phyloP scores from a whole-genome alignment of 495 filamentous ascomycete genomes.

The Penicillium subrubescens region DNA sequence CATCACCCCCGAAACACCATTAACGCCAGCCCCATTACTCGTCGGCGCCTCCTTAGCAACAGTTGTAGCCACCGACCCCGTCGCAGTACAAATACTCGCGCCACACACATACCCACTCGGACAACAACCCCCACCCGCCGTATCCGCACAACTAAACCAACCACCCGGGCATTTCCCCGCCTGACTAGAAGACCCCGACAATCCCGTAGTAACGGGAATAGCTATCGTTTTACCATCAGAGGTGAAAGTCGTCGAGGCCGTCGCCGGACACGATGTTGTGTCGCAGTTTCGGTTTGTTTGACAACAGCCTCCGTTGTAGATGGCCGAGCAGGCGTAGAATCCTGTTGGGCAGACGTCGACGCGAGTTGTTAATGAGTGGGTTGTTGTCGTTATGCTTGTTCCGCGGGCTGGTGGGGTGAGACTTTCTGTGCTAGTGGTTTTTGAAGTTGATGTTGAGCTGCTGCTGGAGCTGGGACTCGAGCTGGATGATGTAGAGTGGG shows the following conservation, averaged over 20 bases:
- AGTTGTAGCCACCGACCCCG: slow-evolving; percentile 45
- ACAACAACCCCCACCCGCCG: slow-evolving; percentile 74
- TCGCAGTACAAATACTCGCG: slow-evolving; percentile 63
- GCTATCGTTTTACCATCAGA: slow-evolving; percentile 67
- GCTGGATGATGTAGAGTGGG: slow-evolving; percentile 25
- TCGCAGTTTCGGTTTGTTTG: slow-evolving; percentile 82
- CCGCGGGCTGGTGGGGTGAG: slow-evolving; percentile 54
- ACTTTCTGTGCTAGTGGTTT: slow-evolving; percentile 16
- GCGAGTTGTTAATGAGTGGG: slow-evolving; percentile 26
- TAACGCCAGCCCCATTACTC: slow-evolving; percentile 3
- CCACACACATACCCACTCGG: slow-evolving; percentile 75
- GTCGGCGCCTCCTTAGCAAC: slow-evolving; percentile 59
- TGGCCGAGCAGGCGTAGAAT: slow-evolving; percentile 71
- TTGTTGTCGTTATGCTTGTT: slow-evolving; percentile 42
- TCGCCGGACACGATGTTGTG: slow-evolving; percentile 66
- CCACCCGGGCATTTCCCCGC: slow-evolving; percentile 66
- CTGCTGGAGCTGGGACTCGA: neutral
- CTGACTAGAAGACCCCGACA: slow-evolving; percentile 26
- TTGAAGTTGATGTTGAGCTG: neutral
- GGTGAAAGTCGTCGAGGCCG: slow-evolving; percentile 60
- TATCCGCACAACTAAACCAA: slow-evolving; percentile 75
- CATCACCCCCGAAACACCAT: neutral
- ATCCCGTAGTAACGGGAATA: slow-evolving; percentile 53
- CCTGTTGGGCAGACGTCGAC: slow-evolving; percentile 61
- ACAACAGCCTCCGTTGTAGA: slow-evolving; percentile 75